Percentiles rank a stretch among this genome's conserved stretches.
Evolutionary conservation across 2,329 filamentous ascomycete species (phyloP).

Genomic region (Aspergillus spinulosporus): DNA sequence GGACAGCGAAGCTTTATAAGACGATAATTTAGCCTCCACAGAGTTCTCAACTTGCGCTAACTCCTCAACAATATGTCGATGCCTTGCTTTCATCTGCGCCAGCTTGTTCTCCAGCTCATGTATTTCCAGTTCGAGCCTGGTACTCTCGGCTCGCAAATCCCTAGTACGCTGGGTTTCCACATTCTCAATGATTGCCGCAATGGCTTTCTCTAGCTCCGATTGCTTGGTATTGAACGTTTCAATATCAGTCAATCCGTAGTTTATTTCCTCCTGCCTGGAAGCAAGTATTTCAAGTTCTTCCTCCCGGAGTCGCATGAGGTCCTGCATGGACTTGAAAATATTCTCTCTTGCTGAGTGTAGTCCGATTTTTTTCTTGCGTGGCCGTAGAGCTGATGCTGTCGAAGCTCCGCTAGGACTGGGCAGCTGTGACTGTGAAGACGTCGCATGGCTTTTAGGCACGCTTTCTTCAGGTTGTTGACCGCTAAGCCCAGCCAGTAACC

Average conservation of each 20-base stretch:
- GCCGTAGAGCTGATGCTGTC: constrained; percentile 42
- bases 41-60: constrained; percentile 57
- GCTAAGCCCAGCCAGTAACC: constrained; percentile 52
- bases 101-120: constrained; percentile 58
- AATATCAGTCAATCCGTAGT: constrained; percentile 52
- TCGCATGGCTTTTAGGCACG: constrained; percentile 47
- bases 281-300: constrained; percentile 56
- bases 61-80: constrained; percentile 54
- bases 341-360: constrained; percentile 56
- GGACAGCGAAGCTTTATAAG: constrained; percentile 57
- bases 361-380: constrained; percentile 49
- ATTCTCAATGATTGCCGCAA: constrained; percentile 50
- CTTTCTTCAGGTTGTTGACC: constrained; percentile 43
- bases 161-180: constrained; percentile 47
- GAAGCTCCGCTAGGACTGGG: constrained; percentile 34
- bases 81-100: constrained; percentile 55
- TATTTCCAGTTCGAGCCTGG: constrained; percentile 57
- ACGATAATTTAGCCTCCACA: constrained; percentile 59
- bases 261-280: constrained; percentile 46
- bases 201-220: constrained; percentile 52
- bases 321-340: constrained; percentile 58
- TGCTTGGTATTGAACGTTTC: constrained; percentile 54
- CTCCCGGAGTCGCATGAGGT: constrained; percentile 57
- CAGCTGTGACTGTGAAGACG: constrained; percentile 29
- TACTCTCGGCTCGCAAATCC: constrained; percentile 52